Conservation (phyloP, 2,329 filamentous ascomycete species). For the Microdochium paspali region DNA sequence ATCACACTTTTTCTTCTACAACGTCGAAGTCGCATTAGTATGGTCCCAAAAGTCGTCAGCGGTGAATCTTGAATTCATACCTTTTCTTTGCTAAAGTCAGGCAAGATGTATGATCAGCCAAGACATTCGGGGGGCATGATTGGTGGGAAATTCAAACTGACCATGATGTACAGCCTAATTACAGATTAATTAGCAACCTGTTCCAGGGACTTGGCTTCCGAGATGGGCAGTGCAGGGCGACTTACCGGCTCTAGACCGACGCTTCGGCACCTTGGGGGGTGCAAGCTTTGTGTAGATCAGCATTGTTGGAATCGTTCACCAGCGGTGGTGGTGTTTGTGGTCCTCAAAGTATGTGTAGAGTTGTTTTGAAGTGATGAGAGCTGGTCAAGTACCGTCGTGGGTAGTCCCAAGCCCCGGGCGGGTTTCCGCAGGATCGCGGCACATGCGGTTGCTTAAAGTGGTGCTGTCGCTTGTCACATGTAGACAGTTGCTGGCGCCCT, state of each 20-base stretch:
- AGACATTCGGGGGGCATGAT: constrained; percentile 3
- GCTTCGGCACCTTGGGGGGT: constrained; percentile 48
- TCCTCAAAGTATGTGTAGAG: too few relatives aligned
- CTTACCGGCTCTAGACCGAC: constrained; percentile 49
- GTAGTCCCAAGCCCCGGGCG: constrained; percentile 1
- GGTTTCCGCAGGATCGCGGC: background rate
- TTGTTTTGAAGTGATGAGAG: background rate
- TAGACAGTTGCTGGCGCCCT: background rate
- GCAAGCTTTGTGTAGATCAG: constrained; percentile 49
- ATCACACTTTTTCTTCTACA: constrained; percentile 49
- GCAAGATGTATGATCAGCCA: constrained; percentile 10
- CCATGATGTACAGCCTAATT: constrained; percentile 41
- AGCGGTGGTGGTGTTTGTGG: too few relatives aligned
- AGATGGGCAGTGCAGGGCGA: constrained; percentile 10
- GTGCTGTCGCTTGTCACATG: background rate
- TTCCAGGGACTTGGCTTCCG: too few relatives aligned
- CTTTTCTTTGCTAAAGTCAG: constrained; percentile 39
- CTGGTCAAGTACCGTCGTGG: constrained; percentile 6
- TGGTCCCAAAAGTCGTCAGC: too few relatives aligned
- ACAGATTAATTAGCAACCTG: constrained; percentile 12
- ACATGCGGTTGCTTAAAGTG: background rate
- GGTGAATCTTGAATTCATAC: too few relatives aligned
- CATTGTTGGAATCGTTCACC: constrained; percentile 27
- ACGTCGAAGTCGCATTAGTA: constrained; percentile 4
- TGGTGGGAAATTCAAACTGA: constrained; percentile 21